Evolutionary conservation across 495 filamentous ascomycete genomes (phyloP), one percentile per base, ranked within the genome.

Genomic region (Bryoglossum gracile): DNA sequence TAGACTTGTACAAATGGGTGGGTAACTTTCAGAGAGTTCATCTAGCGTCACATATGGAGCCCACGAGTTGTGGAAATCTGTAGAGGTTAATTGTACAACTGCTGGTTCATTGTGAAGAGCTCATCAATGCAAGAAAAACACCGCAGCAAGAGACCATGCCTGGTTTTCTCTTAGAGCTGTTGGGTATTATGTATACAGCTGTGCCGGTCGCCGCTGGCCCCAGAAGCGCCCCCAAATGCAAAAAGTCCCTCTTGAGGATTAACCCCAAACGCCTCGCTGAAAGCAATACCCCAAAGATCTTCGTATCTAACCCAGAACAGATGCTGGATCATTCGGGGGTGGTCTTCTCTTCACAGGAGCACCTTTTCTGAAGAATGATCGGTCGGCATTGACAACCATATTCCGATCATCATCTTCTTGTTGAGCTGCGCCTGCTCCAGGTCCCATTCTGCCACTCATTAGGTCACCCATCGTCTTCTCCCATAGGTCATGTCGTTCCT

Each of bases 361-460:
- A 18, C 61, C 60, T 48, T 67, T 68, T 44, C 68, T 62, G 54
- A 56, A 67, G 44, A 62, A 70, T 35, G 57, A 46, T 26, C 53
- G 64, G 19, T 68, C 64, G 8, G 62, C 61, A 59, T 71, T 71
- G 10, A 71, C 68, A 46, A 68, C 57, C 46, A 50, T 55, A 30
- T 50, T 49, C 48, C 51, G 36, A 48, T 62, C 53, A 8, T 52
- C 42, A 18, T 57, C 45, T 30, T 56, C 21, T 8, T 25, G 16
- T 10, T 30, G 19, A 8, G 41, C 28, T 3, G 33, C 33, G 17
- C 22, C 28, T 10, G 35, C n/a, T 36, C 36, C 30, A 40, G 24
- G 10, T n/a, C 43, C 13, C 17, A 16, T 48, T 33, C 43, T 51
- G n/a, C 32, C 39, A 17, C 48, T 19, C 11, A 61, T 26, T 1